phyloP scores from a whole-genome alignment of 768 basidiomycete species.

The Neoboletus brunneissimus region DNA sequence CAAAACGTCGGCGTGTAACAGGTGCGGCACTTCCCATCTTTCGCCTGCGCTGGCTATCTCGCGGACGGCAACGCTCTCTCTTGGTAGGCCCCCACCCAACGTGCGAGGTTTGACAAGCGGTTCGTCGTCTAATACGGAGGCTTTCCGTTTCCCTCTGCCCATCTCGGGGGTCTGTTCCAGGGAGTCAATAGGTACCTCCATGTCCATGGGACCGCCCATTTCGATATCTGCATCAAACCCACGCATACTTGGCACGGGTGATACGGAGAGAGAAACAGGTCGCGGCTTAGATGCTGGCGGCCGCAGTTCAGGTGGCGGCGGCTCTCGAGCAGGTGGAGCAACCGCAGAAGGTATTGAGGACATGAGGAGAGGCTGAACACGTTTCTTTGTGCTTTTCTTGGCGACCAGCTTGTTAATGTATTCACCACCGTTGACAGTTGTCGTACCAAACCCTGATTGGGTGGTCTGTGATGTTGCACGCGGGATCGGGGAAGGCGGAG shows the following conservation, averaged over 20 bases:
- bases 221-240: slow-evolving; percentile 43
- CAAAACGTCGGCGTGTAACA: slow-evolving; percentile 21
- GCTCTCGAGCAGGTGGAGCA: slow-evolving; percentile 12
- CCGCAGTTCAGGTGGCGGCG: slow-evolving; percentile 12
- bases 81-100: slow-evolving; percentile 62
- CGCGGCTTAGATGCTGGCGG: slow-evolving; percentile 27
- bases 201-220: slow-evolving; percentile 47
- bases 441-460: slow-evolving; percentile 41
- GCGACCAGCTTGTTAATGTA: slow-evolving; percentile 72
- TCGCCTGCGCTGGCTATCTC: slow-evolving; percentile 43
- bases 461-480: slow-evolving; percentile 30
- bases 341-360: slow-evolving; percentile 38
- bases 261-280: slow-evolving; percentile 33
- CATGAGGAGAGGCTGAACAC: slow-evolving; percentile 48
- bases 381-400: slow-evolving; percentile 69
- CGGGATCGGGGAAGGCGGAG: slow-evolving; percentile 48
- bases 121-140: slow-evolving; percentile 42
- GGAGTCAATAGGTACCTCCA: slow-evolving; percentile 54
- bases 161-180: slow-evolving; percentile 43
- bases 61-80: slow-evolving; percentile 49
- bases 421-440: slow-evolving; percentile 47
- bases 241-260: slow-evolving; percentile 50
- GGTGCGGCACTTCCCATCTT: slow-evolving; percentile 16
- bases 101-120: slow-evolving; percentile 46
- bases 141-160: slow-evolving; percentile 52